Percentiles rank a stretch among this genome's conserved stretches.
phyloP scores from a whole-genome alignment of 2,329 filamentous ascomycete genomes.

The Pseudocercospora pini-densiflorae region DNA sequence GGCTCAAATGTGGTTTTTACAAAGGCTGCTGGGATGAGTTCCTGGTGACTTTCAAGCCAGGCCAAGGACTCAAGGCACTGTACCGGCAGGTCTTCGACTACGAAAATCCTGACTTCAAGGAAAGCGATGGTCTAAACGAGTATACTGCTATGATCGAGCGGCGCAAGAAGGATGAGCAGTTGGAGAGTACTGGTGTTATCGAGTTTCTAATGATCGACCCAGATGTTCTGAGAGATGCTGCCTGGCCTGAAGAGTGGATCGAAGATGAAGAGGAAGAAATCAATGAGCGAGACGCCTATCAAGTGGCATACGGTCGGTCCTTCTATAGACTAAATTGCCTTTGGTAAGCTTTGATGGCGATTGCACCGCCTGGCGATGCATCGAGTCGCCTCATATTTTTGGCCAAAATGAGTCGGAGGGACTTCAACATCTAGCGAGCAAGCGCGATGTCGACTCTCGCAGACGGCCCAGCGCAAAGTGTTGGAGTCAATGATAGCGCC shows the following conservation, averaged over 20 bases:
- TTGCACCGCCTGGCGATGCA: too few relatives aligned
- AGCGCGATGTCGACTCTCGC: too few relatives aligned
- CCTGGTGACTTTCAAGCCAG: background rate
- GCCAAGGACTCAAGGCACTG: background rate
- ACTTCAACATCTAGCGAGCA: too few relatives aligned
- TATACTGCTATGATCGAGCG: background rate
- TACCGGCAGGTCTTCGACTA: too few relatives aligned
- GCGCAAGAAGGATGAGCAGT: background rate
- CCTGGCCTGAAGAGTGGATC: background rate
- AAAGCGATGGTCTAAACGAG: background rate
- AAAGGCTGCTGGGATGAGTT: background rate
- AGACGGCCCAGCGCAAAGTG: too few relatives aligned
- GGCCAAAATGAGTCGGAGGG: too few relatives aligned
- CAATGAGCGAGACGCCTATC: conserved; percentile 12
- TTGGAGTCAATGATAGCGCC: too few relatives aligned
- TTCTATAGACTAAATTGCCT: too few relatives aligned
- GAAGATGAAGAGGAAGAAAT: background rate
- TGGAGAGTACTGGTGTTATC: conserved; percentile 8
- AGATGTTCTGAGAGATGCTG: background rate
- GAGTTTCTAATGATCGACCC: conserved; percentile 5
- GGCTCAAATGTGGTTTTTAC: background rate
- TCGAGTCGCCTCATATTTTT: too few relatives aligned
- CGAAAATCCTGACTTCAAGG: too few relatives aligned
- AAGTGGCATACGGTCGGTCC: background rate
- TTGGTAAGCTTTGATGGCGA: too few relatives aligned